Evolutionary conservation across 2,329 filamentous ascomycete species (phyloP).

Genomic region (Zymoseptoria pseudotritici): DNA sequence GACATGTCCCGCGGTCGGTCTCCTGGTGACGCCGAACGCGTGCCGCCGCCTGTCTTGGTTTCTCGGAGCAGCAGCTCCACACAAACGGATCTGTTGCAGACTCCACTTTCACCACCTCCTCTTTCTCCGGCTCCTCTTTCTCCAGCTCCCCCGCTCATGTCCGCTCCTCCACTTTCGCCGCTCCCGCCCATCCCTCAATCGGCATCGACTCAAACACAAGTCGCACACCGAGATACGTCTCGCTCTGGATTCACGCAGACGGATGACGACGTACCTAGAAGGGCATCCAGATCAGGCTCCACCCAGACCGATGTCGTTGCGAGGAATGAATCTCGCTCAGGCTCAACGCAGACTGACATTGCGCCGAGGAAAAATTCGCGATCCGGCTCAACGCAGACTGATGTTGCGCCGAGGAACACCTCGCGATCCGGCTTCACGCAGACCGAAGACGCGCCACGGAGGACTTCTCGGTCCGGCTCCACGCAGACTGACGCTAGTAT

Average conservation of each 20-base stretch:
- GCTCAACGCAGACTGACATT: background rate
- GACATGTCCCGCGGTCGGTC: background rate
- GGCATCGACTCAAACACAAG: background rate
- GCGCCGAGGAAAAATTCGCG: background rate
- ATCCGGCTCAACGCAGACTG: background rate
- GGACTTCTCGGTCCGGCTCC: background rate
- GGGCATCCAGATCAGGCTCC: background rate
- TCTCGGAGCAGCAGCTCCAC: background rate
- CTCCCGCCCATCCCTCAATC: background rate
- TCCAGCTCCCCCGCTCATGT: background rate
- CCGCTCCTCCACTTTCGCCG: background rate
- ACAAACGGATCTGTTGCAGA: background rate
- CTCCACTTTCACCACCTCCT: background rate
- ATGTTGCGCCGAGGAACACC: background rate
- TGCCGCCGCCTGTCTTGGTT: background rate
- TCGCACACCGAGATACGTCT: background rate
- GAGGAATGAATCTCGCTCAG: too few relatives aligned
- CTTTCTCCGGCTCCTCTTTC: background rate
- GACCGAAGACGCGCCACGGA: background rate
- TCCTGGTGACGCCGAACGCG: background rate
- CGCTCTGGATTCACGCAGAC: background rate
- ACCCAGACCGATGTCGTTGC: background rate
- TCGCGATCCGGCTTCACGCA: background rate
- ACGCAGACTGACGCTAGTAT: background rate
- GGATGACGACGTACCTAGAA: background rate